Percentiles rank a stretch among this genome's conserved stretches.
Evolutionary conservation across 2,329 filamentous ascomycete genomes (phyloP).

Genomic region (Thelonectria olida): DNA sequence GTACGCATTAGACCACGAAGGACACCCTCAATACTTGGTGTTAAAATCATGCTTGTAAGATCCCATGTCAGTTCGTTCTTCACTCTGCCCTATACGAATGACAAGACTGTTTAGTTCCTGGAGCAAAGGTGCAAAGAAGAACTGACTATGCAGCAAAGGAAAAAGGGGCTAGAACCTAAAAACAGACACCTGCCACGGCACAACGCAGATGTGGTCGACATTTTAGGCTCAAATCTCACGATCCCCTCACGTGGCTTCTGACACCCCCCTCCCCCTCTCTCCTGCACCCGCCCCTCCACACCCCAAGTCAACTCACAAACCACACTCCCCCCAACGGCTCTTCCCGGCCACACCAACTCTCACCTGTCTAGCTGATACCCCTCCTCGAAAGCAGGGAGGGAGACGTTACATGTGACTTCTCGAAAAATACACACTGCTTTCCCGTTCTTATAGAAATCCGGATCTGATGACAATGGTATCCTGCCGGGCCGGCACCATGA

Average conservation of each 20-base stretch:
- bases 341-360: conserved; percentile 11
- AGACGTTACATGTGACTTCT: no score
- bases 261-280: not conserved
- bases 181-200: no score
- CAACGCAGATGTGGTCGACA: not conserved
- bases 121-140: no score
- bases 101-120: no score
- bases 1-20: no score
- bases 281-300: conserved; percentile 11
- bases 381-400: not conserved
- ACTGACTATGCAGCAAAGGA: no score
- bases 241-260: conserved; percentile 15
- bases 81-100: no score
- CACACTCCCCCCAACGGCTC: not conserved
- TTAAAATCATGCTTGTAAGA: no score
- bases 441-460: not conserved
- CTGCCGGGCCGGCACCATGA: not conserved
- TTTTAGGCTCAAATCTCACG: not conserved
- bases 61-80: no score
- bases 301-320: conserved; percentile 1
- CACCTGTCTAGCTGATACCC: not conserved
- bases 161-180: no score
- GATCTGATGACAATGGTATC: not conserved
- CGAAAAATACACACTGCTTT: not conserved
- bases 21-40: no score